A percentile compares a stretch with the other conserved stretches of the same genome.
Evolutionary conservation across 2,329 filamentous ascomycete species (phyloP).

Genomic region (Blumeriella jaapii): DNA sequence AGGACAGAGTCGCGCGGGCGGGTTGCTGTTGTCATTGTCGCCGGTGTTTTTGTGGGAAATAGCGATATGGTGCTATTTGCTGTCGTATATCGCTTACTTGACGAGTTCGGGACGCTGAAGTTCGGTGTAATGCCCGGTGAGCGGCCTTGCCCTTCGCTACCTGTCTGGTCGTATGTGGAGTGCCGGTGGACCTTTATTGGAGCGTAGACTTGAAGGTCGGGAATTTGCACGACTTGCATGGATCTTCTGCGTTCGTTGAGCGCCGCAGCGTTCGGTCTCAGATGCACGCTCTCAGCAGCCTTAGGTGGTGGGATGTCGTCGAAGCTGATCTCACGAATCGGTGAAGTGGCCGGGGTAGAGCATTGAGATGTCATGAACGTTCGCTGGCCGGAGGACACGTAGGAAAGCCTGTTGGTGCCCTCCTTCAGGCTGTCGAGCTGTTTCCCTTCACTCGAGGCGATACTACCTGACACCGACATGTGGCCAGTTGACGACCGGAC

Average conservation of each 20-base stretch:
- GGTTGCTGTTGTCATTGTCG: constrained; percentile 2
- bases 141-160: constrained; percentile 4
- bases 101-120: constrained; percentile 24
- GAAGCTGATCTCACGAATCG: constrained; percentile 36
- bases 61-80: constrained; percentile 7
- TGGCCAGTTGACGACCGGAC: constrained; percentile 32
- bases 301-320: constrained; percentile 16
- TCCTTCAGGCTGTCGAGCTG: constrained; percentile 47
- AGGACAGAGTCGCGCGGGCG: constrained; percentile 7
- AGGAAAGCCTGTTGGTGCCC: constrained; percentile 45
- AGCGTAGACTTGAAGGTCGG: constrained; percentile 11
- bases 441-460: constrained; percentile 46
- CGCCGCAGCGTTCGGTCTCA: constrained; percentile 20
- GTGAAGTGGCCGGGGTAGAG: constrained; percentile 47
- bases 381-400: constrained; percentile 47
- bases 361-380: constrained; percentile 47
- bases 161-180: constrained; percentile 15
- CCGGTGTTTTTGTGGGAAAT: constrained; percentile 1
- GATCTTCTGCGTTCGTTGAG: constrained; percentile 25
- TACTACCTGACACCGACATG: constrained; percentile 44
- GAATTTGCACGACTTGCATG: constrained; percentile 21
- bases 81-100: constrained; percentile 18
- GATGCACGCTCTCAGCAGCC: constrained; percentile 14
- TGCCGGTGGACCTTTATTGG: constrained; percentile 16
- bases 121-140: constrained; percentile 20